Percentiles rank a stretch among this genome's conserved stretches.
These are phyloP conservation scores for Microsporum ferrugineum DNA, from an alignment of 2,329 filamentous ascomycete species.

Conservation along the genomic window DNA sequence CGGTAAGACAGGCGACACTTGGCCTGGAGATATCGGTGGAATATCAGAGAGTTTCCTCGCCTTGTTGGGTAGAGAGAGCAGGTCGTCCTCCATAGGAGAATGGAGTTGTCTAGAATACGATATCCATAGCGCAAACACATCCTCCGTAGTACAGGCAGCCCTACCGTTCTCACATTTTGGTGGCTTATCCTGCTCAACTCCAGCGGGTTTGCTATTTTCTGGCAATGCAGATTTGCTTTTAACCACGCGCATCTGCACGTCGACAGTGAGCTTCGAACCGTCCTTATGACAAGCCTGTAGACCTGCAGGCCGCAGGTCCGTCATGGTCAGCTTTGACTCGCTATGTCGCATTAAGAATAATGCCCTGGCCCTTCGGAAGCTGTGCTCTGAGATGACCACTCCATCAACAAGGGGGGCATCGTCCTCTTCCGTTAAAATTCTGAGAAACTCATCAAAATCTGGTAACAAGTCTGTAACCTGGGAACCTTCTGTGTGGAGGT, in stretches of 20 bases:
- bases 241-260: constrained; percentile 92
- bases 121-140: constrained; percentile 93
- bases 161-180: background rate
- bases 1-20: constrained; percentile 40
- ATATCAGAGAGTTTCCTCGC: constrained; percentile 50
- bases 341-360: constrained; percentile 75
- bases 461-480: constrained; percentile 72
- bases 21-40: constrained; percentile 67
- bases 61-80: constrained; percentile 28
- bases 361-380: constrained; percentile 79
- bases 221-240: constrained; percentile 64
- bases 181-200: constrained; percentile 43
- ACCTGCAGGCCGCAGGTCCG: constrained; percentile 74
- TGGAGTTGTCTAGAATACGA: constrained; percentile 93
- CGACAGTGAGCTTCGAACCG: constrained; percentile 81
- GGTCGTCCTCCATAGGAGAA: constrained; percentile 52
- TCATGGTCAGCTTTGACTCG: constrained; percentile 61
- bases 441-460: constrained; percentile 71
- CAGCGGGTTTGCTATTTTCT: constrained; percentile 28
- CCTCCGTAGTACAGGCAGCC: constrained; percentile 49
- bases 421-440: constrained; percentile 75
- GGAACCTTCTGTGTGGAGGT: constrained; percentile 70
- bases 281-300: constrained; percentile 79
- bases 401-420: constrained; percentile 74
- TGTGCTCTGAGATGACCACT: constrained; percentile 94